Evolutionary conservation across 805 yeast species (phyloP).

Genomic region (Lipomyces sp.): DNA sequence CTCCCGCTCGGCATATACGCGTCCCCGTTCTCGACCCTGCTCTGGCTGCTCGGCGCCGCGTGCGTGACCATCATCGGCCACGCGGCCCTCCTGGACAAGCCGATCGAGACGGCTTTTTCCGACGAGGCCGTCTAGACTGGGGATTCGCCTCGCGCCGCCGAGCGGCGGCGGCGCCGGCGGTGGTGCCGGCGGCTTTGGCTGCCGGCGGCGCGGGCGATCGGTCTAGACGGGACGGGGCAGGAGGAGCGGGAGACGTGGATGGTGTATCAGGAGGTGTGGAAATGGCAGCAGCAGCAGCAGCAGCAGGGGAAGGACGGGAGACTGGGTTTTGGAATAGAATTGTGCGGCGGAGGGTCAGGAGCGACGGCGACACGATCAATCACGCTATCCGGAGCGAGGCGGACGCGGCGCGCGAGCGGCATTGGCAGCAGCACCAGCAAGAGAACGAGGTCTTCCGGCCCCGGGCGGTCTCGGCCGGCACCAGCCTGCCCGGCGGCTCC

Average conservation of each 20-base stretch:
- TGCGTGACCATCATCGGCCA: slow-evolving; percentile 75
- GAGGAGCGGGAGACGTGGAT: background rate
- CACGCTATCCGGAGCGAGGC: too few species aligned
- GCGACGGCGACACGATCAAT: too few species aligned
- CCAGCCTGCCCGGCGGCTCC: too few species aligned
- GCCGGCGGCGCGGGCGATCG: slow-evolving; percentile 1
- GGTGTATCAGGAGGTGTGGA: slow-evolving; percentile 22
- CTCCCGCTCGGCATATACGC: slow-evolving; percentile 83
- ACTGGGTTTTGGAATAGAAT: too few species aligned
- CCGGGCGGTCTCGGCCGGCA: too few species aligned
- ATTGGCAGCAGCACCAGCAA: too few species aligned
- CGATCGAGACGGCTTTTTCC: slow-evolving; percentile 90
- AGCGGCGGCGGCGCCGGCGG: background rate
- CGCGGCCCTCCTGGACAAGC: slow-evolving; percentile 90
- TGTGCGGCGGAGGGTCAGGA: too few species aligned
- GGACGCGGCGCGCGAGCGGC: background rate
- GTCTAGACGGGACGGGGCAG: slow-evolving; percentile 20
- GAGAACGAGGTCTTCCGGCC: too few species aligned
- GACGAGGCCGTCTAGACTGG: slow-evolving; percentile 53
- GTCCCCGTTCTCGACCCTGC: slow-evolving; percentile 79
- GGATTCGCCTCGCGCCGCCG: background rate
- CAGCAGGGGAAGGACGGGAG: too few species aligned
- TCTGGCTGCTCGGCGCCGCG: slow-evolving; percentile 90
- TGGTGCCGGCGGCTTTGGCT: too few species aligned
- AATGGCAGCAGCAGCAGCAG: background rate